Evolutionary conservation across 2,329 filamentous ascomycete species (phyloP).

Genomic region (Graphiopsis chlorocephala): DNA sequence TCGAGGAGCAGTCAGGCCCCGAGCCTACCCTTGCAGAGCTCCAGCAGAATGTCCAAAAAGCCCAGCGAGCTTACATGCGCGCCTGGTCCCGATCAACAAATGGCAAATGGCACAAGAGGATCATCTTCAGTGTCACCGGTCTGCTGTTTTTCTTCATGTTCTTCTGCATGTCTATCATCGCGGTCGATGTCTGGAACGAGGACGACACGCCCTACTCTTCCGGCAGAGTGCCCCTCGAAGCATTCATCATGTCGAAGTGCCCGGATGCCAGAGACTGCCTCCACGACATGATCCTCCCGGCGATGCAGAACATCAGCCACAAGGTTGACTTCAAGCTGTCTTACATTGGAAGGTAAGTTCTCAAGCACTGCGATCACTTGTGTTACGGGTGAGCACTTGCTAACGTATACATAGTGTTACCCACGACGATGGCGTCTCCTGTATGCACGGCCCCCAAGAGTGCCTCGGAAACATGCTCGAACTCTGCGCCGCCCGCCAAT

Average conservation of each 20-base stretch:
- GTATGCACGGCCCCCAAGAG: slow-evolving; percentile 85
- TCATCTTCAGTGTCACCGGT: slow-evolving; percentile 31
- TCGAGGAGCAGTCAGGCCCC: background rate
- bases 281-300: slow-evolving; percentile 73
- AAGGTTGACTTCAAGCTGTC: slow-evolving; percentile 90
- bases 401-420: slow-evolving; percentile 63
- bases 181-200: slow-evolving; percentile 25
- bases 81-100: slow-evolving; percentile 33
- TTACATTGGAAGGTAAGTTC: slow-evolving; percentile 72
- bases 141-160: slow-evolving; percentile 29
- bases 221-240: slow-evolving; percentile 71
- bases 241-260: slow-evolving; percentile 93
- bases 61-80: slow-evolving; percentile 33
- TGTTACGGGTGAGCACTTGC: slow-evolving; percentile 36
- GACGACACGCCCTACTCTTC: slow-evolving; percentile 19
- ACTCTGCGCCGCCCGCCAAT: slow-evolving; percentile 80
- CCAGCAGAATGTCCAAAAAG: slow-evolving; percentile 29
- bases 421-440: slow-evolving; percentile 75
- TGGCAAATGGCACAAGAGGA: slow-evolving; percentile 32
- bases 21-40: slow-evolving; percentile 31
- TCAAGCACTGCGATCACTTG: background rate
- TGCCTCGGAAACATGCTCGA: slow-evolving; percentile 94
- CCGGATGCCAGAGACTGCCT: slow-evolving; percentile 86
- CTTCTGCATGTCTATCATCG: slow-evolving; percentile 27
- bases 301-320: slow-evolving; percentile 75